phyloP scores from a whole-genome alignment of 352 stramenopile species.

The Pythium vanterpoolii region DNA sequence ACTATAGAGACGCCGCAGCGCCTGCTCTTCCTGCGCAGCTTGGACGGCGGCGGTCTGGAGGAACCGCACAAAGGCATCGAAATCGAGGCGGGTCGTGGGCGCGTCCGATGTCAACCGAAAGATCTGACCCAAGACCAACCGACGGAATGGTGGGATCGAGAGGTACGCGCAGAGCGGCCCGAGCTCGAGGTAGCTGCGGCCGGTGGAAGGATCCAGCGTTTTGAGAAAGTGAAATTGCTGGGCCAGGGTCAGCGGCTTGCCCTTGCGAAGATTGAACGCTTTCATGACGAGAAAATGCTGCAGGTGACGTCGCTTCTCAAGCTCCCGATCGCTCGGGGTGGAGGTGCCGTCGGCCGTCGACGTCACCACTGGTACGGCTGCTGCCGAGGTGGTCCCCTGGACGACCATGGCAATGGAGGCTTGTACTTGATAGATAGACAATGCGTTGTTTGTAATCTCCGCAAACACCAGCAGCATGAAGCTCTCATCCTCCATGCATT shows the following conservation, averaged over 20 bases:
- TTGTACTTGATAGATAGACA: too few relatives aligned
- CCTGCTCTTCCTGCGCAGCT: conserved; percentile 42
- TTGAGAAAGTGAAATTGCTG: conserved; percentile 67
- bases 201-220: conserved; percentile 18
- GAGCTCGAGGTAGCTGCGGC: conserved; percentile 42
- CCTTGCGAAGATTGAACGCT: conserved; percentile 73
- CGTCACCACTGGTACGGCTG: not conserved
- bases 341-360: not conserved
- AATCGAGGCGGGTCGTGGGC: conserved; percentile 28
- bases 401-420: too few relatives aligned
- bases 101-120: conserved; percentile 40
- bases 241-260: conserved; percentile 43
- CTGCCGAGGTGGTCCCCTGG: not conserved
- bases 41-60: conserved; percentile 52
- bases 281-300: conserved; percentile 81
- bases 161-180: conserved; percentile 68
- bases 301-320: conserved; percentile 51
- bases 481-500: too few relatives aligned
- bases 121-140: conserved; percentile 49
- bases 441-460: too few relatives aligned
- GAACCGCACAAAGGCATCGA: conserved; percentile 65
- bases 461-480: too few relatives aligned
- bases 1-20: conserved; percentile 17
- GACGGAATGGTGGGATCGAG: conserved; percentile 59
- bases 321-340: conserved; percentile 8